Percentiles rank a stretch among this genome's conserved stretches.
Conservation (phyloP, 2,329 filamentous ascomycete genomes). For the Cryphonectria carpinicola region DNA sequence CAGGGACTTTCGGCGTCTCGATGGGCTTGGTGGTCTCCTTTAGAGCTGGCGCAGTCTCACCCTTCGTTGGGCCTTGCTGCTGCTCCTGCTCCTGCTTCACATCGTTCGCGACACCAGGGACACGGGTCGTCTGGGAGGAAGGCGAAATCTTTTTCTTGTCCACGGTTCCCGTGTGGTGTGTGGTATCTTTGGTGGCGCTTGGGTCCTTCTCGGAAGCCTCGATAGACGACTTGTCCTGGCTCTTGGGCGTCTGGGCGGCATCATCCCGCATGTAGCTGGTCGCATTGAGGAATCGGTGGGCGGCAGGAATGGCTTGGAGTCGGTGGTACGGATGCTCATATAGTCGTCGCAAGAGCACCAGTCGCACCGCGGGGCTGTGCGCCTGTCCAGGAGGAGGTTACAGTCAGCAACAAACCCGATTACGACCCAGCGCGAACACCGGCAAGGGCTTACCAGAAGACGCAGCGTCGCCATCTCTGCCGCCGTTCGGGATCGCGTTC, state of each 20-base stretch:
- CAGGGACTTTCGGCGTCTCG: background rate
- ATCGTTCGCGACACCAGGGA: background rate
- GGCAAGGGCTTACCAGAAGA: conserved; percentile 27
- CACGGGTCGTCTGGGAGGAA: background rate
- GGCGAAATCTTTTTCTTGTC: background rate
- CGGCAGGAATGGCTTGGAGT: conserved; percentile 26
- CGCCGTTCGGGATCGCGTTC: conserved; percentile 16
- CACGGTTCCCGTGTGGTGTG: background rate
- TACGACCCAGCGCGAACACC: background rate
- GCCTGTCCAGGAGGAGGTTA: conserved; percentile 12
- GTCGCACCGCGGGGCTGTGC: conserved; percentile 23
- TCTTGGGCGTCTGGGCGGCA: conserved; percentile 7
- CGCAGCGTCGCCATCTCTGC: conserved; percentile 29
- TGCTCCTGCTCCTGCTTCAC: conserved; percentile 11
- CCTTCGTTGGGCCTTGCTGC: conserved; percentile 11
- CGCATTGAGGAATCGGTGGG: conserved; percentile 22
- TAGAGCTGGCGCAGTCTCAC: conserved; percentile 9
- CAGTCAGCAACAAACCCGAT: conserved; percentile 18
- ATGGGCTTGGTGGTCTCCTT: background rate
- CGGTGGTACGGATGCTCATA: conserved; percentile 23
- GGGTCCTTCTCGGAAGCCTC: conserved; percentile 10
- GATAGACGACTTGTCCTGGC: conserved; percentile 8
- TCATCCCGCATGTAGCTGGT: conserved; percentile 19
- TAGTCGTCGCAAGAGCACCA: conserved; percentile 14
- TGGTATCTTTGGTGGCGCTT: background rate